Conservation (phyloP, 345 rosid species). For the Passiflora organensis region DNA sequence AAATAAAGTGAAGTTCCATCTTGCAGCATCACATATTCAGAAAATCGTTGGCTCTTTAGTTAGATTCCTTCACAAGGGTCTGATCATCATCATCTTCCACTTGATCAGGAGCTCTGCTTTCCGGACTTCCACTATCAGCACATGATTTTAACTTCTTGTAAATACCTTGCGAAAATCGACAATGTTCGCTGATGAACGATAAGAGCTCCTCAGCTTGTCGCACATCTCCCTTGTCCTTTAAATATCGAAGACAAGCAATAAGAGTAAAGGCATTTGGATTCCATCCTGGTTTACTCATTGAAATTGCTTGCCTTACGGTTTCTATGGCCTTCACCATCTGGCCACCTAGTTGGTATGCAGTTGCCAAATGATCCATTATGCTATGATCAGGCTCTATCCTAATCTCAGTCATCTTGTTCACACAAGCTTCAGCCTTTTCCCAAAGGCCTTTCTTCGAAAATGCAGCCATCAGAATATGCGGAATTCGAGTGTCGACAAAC, state of each 20-base stretch:
- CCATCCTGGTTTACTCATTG: conserved; percentile 18
- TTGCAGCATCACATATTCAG: too few relatives aligned
- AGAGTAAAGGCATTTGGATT: conserved; percentile 13
- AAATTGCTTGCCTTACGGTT: conserved; percentile 34
- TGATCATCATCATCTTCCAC: too few relatives aligned
- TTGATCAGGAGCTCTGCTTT: too few relatives aligned
- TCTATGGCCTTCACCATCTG: conserved; percentile 45
- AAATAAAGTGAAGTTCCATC: too few relatives aligned
- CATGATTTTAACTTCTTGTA: background rate
- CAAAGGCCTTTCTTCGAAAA: conserved; percentile 44
- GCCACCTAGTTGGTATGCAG: conserved; percentile 26
- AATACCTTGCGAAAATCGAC: background rate
- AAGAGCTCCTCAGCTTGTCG: conserved; percentile 17
- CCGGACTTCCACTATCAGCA: too few relatives aligned
- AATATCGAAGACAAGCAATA: conserved; percentile 18
- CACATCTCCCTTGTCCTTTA: conserved; percentile 19
- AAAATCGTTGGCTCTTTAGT: too few relatives aligned
- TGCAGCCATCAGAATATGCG: conserved; percentile 39
- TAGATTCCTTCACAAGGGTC: too few relatives aligned
- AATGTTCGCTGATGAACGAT: conserved; percentile 6
- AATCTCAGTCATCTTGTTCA: conserved; percentile 24
- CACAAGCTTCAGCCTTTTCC: conserved; percentile 50
- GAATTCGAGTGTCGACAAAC: conserved; percentile 39
- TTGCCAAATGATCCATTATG: conserved; percentile 40
- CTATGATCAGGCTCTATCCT: conserved; percentile 26